A percentile compares a stretch with the other conserved stretches of the same genome.
These are phyloP conservation scores for Cucumis hystrix DNA, from an alignment of 306 rosid species.

Conservation along the genomic window DNA sequence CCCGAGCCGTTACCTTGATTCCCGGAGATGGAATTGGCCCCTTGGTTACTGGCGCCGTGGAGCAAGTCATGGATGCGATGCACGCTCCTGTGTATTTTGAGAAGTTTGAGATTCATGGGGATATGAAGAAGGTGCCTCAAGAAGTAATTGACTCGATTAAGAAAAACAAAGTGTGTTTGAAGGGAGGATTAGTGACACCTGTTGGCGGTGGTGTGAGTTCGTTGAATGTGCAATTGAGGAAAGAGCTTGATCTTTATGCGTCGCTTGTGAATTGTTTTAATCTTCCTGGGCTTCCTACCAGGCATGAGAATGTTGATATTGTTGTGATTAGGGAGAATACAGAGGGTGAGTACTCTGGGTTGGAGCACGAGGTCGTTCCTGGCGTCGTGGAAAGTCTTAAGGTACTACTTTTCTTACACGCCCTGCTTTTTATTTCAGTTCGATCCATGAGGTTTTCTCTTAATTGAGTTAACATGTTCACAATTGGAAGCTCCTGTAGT, in stretches of 20 bases:
- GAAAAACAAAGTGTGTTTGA: slow-evolving; percentile 79
- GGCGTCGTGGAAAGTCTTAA: slow-evolving; percentile 91
- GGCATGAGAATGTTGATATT: slow-evolving; percentile 70
- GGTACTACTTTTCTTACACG: slow-evolving; percentile 18
- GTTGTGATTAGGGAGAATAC: slow-evolving; percentile 82
- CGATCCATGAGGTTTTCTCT: background rate
- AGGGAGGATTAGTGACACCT: slow-evolving; percentile 71
- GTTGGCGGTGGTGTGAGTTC: slow-evolving; percentile 85
- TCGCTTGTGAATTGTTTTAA: slow-evolving; percentile 80
- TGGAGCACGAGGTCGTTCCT: slow-evolving; percentile 86
- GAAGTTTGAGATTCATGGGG: slow-evolving; percentile 49
- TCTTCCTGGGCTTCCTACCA: slow-evolving; percentile 53
- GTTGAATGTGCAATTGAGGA: slow-evolving; percentile 60
- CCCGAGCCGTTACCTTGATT: slow-evolving; percentile 58
- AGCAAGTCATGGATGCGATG: slow-evolving; percentile 81
- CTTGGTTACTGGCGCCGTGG: slow-evolving; percentile 59
- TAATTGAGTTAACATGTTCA: background rate
- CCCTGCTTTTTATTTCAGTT: background rate
- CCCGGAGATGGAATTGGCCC: slow-evolving; percentile 88
- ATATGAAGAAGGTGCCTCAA: slow-evolving; percentile 48
- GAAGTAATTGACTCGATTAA: slow-evolving; percentile 62
- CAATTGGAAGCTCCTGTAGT: background rate
- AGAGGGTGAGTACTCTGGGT: slow-evolving; percentile 80
- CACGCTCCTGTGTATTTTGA: slow-evolving; percentile 76
- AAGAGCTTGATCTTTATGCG: slow-evolving; percentile 80